Percentiles rank a stretch among this genome's conserved stretches.
These are phyloP conservation scores for Coemansia sp. DNA, from an alignment of 192 early-diverging fungal genomes.

Conservation along the genomic window DNA sequence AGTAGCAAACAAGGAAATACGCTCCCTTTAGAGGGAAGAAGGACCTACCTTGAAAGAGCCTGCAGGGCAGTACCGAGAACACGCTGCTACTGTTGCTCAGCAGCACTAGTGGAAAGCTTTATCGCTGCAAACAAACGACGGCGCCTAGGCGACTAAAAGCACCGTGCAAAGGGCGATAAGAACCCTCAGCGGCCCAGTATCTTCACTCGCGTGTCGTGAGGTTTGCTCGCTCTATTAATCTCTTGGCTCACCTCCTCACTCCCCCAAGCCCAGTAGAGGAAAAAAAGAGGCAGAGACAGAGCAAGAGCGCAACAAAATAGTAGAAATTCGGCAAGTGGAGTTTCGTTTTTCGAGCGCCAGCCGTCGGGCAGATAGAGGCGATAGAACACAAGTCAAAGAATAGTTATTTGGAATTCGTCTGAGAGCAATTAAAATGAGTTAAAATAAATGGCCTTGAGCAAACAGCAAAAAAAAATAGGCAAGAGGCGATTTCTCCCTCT, in stretches of 20 bases:
- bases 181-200: background rate
- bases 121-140: background rate
- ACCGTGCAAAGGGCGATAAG: background rate
- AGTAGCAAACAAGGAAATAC: background rate
- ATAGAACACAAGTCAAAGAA: background rate
- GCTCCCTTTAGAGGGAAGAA: background rate
- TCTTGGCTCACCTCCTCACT: background rate
- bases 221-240: background rate
- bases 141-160: background rate
- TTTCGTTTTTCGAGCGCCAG: background rate
- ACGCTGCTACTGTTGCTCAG: background rate
- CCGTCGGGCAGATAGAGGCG: slow-evolving; percentile 1
- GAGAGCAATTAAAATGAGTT: background rate
- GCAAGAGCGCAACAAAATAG: background rate
- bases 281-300: background rate
- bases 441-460: background rate
- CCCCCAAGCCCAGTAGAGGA: background rate
- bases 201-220: background rate
- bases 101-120: background rate
- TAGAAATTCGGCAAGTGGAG: background rate
- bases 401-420: background rate
- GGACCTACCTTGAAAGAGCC: background rate
- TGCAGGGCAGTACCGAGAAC: background rate
- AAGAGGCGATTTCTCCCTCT: background rate
- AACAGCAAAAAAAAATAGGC: background rate